Conservation (phyloP, 345 rosid species). For the Camelina sativa region DNA sequence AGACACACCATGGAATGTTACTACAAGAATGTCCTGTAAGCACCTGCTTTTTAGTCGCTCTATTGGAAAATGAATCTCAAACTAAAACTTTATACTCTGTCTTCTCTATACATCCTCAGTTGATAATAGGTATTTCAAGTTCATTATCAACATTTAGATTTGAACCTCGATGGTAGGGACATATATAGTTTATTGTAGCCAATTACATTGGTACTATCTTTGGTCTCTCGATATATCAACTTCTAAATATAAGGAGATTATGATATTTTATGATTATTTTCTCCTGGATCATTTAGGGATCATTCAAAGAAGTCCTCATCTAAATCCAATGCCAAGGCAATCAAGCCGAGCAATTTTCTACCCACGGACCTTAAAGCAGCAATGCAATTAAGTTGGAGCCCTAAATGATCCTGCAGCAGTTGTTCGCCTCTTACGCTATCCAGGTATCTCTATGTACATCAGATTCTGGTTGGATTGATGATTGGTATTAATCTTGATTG, state of each 20-base stretch:
- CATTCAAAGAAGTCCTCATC: too few species aligned
- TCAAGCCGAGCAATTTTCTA: too few species aligned
- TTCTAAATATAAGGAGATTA: neutral
- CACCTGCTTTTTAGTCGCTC: neutral
- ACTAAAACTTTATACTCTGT: neutral
- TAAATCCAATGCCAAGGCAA: too few species aligned
- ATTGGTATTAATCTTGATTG: neutral
- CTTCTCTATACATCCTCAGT: neutral
- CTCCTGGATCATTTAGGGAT: too few species aligned
- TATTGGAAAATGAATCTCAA: neutral
- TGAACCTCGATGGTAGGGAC: constrained; percentile 5
- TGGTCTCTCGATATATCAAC: too few species aligned
- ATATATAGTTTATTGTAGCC: neutral
- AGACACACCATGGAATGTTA: constrained; percentile 70
- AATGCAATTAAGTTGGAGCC: constrained; percentile 75
- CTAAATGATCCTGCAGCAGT: constrained; percentile 49
- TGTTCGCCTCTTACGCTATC: constrained; percentile 81
- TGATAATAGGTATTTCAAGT: neutral
- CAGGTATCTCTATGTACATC: constrained; percentile 53
- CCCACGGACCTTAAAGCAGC: too few species aligned
- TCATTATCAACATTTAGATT: neutral
- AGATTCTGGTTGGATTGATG: neutral
- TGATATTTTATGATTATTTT: neutral
- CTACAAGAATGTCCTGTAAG: constrained; percentile 62
- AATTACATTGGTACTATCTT: neutral